Percentiles rank a stretch among this genome's conserved stretches.
Evolutionary conservation across 495 filamentous ascomycete species (phyloP).

Genomic region (Hypoxylon trugodes): DNA sequence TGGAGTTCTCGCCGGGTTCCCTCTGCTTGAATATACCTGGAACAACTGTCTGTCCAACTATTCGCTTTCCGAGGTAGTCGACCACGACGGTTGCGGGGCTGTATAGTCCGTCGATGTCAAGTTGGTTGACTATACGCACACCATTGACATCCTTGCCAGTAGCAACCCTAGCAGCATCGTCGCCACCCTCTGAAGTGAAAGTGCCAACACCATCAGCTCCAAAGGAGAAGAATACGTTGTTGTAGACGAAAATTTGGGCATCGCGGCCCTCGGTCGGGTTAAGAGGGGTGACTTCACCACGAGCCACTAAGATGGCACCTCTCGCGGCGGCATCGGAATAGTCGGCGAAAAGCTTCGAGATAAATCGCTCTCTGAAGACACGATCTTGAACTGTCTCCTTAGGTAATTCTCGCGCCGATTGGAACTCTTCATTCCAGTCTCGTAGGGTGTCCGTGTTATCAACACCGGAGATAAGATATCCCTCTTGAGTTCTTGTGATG

Average conservation of each 20-base stretch:
- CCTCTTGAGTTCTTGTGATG: slow-evolving; percentile 89
- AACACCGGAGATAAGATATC: slow-evolving; percentile 84
- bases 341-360: slow-evolving; percentile 95
- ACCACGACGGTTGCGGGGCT: slow-evolving; percentile 96
- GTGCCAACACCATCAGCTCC: slow-evolving; percentile 98
- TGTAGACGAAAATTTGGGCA: slow-evolving; percentile 99
- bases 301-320: slow-evolving; percentile 91
- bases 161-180: slow-evolving; percentile 95
- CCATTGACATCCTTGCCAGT: slow-evolving; percentile 97
- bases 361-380: slow-evolving; percentile 92
- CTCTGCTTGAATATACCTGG: slow-evolving; percentile 99
- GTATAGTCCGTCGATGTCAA: slow-evolving; percentile 92
- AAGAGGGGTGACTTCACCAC: slow-evolving; percentile 92
- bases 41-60: slow-evolving; percentile 98
- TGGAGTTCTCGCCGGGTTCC: slow-evolving; percentile 96
- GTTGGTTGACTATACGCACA: slow-evolving; percentile 92
- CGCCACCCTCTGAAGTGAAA: slow-evolving; percentile 94
- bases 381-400: slow-evolving; percentile 93
- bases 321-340: slow-evolving; percentile 94
- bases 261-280: slow-evolving; percentile 93
- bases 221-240: slow-evolving; percentile 99
- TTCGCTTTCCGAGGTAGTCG: slow-evolving; percentile 95
- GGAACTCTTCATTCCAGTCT: slow-evolving; percentile 99
- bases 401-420: slow-evolving; percentile 91
- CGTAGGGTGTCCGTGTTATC: slow-evolving; percentile 93